phyloP scores from a whole-genome alignment of 2,329 filamentous ascomycete genomes.

The Fusarium concolor region DNA sequence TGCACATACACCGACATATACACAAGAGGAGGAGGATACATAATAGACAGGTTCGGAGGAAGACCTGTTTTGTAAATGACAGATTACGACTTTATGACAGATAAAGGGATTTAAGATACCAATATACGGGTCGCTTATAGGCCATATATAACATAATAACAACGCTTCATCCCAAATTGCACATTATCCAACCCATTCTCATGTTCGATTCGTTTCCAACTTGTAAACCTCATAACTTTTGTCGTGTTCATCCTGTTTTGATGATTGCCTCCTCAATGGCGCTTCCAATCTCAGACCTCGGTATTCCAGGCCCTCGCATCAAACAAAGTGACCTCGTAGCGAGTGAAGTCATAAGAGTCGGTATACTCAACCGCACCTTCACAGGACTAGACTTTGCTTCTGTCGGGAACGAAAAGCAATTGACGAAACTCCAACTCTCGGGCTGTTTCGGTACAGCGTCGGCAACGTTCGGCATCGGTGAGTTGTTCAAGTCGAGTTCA shows the following conservation, averaged over 20 bases:
- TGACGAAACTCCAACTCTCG: constrained; percentile 47
- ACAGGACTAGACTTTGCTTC: constrained; percentile 24
- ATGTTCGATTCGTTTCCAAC: background rate
- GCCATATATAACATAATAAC: constrained; percentile 27
- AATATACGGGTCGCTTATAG: constrained; percentile 33
- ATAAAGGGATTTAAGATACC: constrained; percentile 36
- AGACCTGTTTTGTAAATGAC: constrained; percentile 22
- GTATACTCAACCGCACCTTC: constrained; percentile 36
- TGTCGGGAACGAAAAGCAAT: constrained; percentile 40
- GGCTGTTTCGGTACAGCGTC: constrained; percentile 28
- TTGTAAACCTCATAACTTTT: background rate
- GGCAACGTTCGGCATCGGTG: constrained; percentile 4
- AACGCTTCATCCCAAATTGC: constrained; percentile 10
- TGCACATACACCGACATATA: background rate
- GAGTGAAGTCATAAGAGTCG: constrained; percentile 32
- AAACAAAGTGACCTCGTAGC: constrained; percentile 37
- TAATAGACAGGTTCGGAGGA: background rate
- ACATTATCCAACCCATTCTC: background rate
- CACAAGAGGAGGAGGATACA: background rate
- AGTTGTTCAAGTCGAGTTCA: constrained; percentile 38
- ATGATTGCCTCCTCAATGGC: constrained; percentile 44
- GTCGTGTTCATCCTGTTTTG: constrained; percentile 3
- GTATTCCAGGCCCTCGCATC: constrained; percentile 43
- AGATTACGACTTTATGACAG: constrained; percentile 43
- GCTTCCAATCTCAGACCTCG: constrained; percentile 42